Conservation (phyloP, 305 asterid genomes). For the Solanum hybrid region DNA sequence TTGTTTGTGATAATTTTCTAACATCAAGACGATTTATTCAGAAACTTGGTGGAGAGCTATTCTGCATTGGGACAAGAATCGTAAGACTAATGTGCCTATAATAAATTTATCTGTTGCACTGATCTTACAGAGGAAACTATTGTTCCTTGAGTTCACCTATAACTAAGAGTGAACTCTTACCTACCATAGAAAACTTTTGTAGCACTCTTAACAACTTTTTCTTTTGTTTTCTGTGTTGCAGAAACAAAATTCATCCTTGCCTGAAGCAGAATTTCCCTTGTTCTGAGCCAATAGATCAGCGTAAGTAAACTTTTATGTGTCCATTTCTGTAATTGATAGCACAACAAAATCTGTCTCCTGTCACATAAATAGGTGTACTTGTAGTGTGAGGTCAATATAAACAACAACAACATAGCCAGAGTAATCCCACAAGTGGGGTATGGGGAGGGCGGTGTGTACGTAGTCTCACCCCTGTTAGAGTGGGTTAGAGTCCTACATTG, state of each 20-base stretch:
- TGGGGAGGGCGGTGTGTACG: background rate
- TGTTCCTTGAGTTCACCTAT: background rate
- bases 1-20: background rate
- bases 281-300: slow-evolving; percentile 23
- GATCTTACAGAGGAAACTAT: background rate
- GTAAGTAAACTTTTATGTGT: slow-evolving; percentile 30
- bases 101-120: background rate
- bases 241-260: slow-evolving; percentile 41
- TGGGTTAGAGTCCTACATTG: background rate
- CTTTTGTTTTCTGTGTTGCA: slow-evolving; percentile 17
- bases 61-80: slow-evolving; percentile 34
- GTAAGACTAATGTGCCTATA: slow-evolving; percentile 38
- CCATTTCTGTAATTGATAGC: background rate
- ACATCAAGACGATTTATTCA: slow-evolving; percentile 20
- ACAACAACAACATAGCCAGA: background rate
- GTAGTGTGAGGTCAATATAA: slow-evolving; percentile 2
- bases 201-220: background rate
- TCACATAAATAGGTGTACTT: background rate
- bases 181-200: slow-evolving; percentile 3
- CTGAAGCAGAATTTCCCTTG: slow-evolving; percentile 73
- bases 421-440: background rate
- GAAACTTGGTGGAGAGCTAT: slow-evolving; percentile 86
- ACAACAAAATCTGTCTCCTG: background rate
- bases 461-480: background rate
- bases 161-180: background rate